Evolutionary conservation across 2,329 filamentous ascomycete genomes (phyloP).

Genomic region (Thelonectria blattea): DNA sequence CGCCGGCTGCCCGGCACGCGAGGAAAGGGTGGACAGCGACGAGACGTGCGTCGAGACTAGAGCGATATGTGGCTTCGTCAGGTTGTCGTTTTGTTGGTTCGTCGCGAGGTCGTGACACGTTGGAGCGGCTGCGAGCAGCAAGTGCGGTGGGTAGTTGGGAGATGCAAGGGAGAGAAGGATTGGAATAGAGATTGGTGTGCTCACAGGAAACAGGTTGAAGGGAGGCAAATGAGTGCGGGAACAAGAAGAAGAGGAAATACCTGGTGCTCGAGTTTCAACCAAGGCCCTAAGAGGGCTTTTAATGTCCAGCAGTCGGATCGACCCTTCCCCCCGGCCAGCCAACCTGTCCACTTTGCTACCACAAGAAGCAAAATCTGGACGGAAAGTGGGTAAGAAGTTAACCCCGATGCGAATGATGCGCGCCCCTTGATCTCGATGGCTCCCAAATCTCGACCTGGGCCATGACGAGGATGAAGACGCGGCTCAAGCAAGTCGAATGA

Average conservation of each 20-base stretch:
- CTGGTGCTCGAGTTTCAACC: background rate
- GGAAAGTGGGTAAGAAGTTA: slow-evolving; percentile 11
- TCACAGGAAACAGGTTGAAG: background rate
- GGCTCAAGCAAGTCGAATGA: slow-evolving; percentile 5
- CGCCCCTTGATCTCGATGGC: slow-evolving; percentile 4
- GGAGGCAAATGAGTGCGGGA: background rate
- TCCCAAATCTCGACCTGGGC: slow-evolving; percentile 2
- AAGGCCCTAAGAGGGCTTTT: slow-evolving; percentile 9
- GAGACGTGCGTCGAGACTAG: background rate
- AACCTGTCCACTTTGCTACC: slow-evolving; percentile 10
- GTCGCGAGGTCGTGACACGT: slow-evolving; percentile 9
- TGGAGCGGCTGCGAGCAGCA: slow-evolving; percentile 3
- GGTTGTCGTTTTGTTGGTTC: slow-evolving; percentile 7
- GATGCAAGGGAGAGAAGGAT: background rate
- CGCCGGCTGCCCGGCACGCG: background rate
- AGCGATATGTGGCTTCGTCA: background rate
- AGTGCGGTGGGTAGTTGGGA: background rate
- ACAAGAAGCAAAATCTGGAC: slow-evolving; percentile 10
- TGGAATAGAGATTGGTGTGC: background rate
- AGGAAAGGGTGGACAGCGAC: background rate
- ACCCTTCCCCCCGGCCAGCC: slow-evolving; percentile 5
- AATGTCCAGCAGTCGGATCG: slow-evolving; percentile 7
- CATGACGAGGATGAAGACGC: slow-evolving; percentile 6
- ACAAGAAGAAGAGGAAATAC: background rate
- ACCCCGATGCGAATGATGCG: slow-evolving; percentile 7